Evolutionary conservation across 2,329 filamentous ascomycete genomes (phyloP), one percentile per base, ranked within the genome.

Genomic region (Talaromyces amestolkiae): DNA sequence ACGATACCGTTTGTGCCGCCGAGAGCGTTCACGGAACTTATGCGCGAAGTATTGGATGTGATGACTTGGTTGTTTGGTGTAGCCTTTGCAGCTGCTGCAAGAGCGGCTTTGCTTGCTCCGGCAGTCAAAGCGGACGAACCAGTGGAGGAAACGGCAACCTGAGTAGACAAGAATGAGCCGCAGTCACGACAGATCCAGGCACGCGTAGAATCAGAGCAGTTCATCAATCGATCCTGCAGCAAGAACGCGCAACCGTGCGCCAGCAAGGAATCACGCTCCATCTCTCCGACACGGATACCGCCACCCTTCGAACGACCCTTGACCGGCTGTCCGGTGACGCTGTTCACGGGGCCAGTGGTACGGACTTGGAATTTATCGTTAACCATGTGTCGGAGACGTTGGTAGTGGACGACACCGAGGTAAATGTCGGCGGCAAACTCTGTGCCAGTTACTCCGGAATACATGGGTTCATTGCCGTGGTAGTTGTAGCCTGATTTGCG

Each of bases 321-420:
- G 84, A 99, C 95, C 47, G 95, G 95, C 77, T 99, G 95, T 37
- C 94, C 93, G 0, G 94, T 98, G 17, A 95, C 87, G 27, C 90
- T 87, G 64, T 95, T 95, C 51, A 97, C 90, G 0, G 93, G 93
- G 64, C 95, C 95, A 0, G 95, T 98, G 2, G 95, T 98, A 79
- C 95, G 89, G 64, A 98, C 95, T 79, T 99, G 95, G 84, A 91
- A 99, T 81, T 99, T 99, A 80, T 99, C 95, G 86, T 97, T 98
- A 65, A 99, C 95, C 95, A 99, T 99, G 89, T 99, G 95, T 77
- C 95, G 86, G 67, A 99, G 86, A 78, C 95, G 89, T 81, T 99
- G 95, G 84, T 99, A 99, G 84, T 98, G 98, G 67, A 99, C 95
- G 11, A 97, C 89, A 56, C 95, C 95, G 66, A 98, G 87, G 81